phyloP scores from a whole-genome alignment of 305 asterid species.

The Salvia sclarea region DNA sequence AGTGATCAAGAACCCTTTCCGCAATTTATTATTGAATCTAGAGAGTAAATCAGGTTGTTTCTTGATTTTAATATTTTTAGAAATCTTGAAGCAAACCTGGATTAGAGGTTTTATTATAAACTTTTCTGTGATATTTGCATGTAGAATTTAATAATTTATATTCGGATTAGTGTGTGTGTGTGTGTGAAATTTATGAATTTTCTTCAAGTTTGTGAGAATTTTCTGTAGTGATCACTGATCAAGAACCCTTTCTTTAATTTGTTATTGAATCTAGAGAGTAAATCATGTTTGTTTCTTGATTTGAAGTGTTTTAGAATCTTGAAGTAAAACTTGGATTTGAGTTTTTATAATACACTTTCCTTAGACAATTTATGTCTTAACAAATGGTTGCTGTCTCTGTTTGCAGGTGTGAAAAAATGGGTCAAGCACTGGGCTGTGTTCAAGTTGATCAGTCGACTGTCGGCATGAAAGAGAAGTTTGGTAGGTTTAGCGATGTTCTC shows the following conservation, averaged over 20 bases:
- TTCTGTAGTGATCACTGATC: too few species aligned
- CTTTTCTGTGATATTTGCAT: background rate
- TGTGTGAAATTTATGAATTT: background rate
- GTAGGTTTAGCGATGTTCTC: slow-evolving; percentile 31
- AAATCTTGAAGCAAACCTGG: background rate
- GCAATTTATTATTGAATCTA: background rate
- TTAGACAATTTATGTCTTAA: too few species aligned
- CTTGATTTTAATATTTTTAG: background rate
- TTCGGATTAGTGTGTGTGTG: too few species aligned
- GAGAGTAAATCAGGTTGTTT: background rate
- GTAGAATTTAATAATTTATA: background rate
- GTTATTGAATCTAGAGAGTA: background rate
- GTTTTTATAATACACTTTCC: background rate
- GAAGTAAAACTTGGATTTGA: background rate
- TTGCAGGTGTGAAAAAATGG: slow-evolving; percentile 37
- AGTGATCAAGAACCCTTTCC: background rate
- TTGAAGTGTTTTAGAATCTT: background rate
- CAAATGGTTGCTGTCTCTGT: too few species aligned
- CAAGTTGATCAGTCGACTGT: slow-evolving; percentile 44
- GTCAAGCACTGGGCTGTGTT: slow-evolving; percentile 38
- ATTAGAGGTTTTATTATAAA: background rate
- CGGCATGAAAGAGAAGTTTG: slow-evolving; percentile 39
- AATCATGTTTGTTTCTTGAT: background rate
- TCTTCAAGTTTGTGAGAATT: background rate
- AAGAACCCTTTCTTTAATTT: background rate